Percentiles rank a stretch among this genome's conserved stretches.
These are phyloP conservation scores for Globisporangium uncinulatum DNA, from an alignment of 352 stramenopile species.

Conservation along the genomic window DNA sequence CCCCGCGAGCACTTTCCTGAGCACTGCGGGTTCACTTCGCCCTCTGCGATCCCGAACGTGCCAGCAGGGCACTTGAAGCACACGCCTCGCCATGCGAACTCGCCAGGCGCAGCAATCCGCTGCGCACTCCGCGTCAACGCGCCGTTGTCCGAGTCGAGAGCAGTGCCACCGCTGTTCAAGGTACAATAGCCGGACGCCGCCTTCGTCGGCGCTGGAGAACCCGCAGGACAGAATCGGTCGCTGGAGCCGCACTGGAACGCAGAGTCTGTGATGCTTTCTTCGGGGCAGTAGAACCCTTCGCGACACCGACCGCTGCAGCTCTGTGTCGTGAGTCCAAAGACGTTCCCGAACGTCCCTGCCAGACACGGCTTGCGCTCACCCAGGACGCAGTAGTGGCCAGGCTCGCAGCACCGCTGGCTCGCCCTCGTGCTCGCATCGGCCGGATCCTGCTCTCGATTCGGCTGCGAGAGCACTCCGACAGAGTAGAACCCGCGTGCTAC, in stretches of 20 bases:
- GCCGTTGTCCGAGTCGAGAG: not conserved
- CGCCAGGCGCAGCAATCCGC: constrained; percentile 27
- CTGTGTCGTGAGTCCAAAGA: constrained; percentile 15
- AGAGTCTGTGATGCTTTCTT: constrained; percentile 14
- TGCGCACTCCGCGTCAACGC: constrained; percentile 23
- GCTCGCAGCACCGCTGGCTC: constrained; percentile 43
- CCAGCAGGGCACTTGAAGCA: constrained; percentile 66
- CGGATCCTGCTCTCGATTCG: constrained; percentile 14
- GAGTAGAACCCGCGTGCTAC: constrained; percentile 51
- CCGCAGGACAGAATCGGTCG: constrained; percentile 28
- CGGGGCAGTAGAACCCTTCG: constrained; percentile 36
- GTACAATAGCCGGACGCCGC: constrained; percentile 31
- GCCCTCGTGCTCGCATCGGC: constrained; percentile 36
- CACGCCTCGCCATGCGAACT: constrained; percentile 51
- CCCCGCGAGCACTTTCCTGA: constrained; percentile 49
- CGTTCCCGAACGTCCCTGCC: constrained; percentile 49
- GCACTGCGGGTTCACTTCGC: constrained; percentile 43
- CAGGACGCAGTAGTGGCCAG: constrained; percentile 62
- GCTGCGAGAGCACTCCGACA: constrained; percentile 14
- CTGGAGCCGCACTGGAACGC: constrained; percentile 19
- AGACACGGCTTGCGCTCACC: constrained; percentile 63
- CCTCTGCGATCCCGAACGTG: constrained; percentile 35
- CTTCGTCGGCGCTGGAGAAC: constrained; percentile 8
- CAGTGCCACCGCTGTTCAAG: constrained; percentile 1
- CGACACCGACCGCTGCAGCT: constrained; percentile 36